Evolutionary conservation across 1,284 basidiomycete species (phyloP), one percentile per base, ranked within the genome.

Genomic region (Cryptococcus depauperatus): DNA sequence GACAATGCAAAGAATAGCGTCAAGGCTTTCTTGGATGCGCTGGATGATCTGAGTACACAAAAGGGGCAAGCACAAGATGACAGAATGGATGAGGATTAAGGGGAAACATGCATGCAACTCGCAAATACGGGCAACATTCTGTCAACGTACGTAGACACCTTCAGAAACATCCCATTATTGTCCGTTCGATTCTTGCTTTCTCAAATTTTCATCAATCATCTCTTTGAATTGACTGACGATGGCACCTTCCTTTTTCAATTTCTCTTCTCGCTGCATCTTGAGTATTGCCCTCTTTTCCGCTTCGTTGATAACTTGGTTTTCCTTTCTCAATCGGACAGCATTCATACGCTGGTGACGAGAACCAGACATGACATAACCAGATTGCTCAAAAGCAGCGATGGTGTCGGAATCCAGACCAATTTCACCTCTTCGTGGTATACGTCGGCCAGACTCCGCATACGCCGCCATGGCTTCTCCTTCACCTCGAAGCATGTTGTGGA

Each of bases 341-440:
- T 93, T 96, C 92, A 96, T 96, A 63, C 86, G 78, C 53, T 82
- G 77, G 68, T 98, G 92, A 46, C 93, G 76, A 62, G 82, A 86
- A 35, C 93, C 93, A 60, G 85, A 90, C 95, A 98, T 98, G 46
- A 98, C 93, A 69, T 93, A 98, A n/a, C 93, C 93, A 14, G 84
- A 84, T 30, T 74, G 62, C 73, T 98, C 93, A 71, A 79, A 96
- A 59, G 77, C 70, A 18, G 84, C 87, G 59, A 98, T 98, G 66
- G 88, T 80, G 21, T 83, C 81, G 7, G 85, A 81, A 13, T 84
- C 83, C 50, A 98, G 73, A 39, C 93, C 95, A 59, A 98, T 97
- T 74, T 98, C 93, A 72, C 93, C 95, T 76, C 95, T 87, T 48
- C 93, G 87, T 3, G 93, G 93, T 61, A 98, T 98, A 62, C 93